These are phyloP conservation scores for Phytophthora podocarpi DNA, from an alignment of 352 stramenopile species.

Conservation along the genomic window DNA sequence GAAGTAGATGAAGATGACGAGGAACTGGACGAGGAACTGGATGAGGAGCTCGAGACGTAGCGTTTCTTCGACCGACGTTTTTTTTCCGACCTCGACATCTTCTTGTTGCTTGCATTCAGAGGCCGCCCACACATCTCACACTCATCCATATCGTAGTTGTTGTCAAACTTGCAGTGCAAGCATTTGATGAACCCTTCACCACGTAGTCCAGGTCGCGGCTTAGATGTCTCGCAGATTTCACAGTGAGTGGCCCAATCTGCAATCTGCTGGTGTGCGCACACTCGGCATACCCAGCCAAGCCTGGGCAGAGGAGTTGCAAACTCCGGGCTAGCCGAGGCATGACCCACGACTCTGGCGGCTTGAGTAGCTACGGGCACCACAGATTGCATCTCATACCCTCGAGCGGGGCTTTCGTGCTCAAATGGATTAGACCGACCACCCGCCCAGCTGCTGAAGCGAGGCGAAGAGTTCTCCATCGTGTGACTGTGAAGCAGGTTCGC, in stretches of 20 bases:
- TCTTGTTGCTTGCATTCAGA: conserved; percentile 42
- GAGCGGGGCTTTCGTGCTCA: conserved; percentile 20
- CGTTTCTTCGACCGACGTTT: conserved; percentile 46
- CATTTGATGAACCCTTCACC: conserved; percentile 66
- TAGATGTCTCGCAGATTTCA: conserved; percentile 75
- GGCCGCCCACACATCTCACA: conserved; percentile 69
- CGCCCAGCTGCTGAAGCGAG: conserved; percentile 10
- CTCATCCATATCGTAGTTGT: conserved; percentile 73
- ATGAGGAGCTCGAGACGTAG: conserved; percentile 44
- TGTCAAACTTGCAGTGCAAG: conserved; percentile 73
- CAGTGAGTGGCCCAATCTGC: conserved; percentile 73
- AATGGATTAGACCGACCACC: conserved; percentile 6
- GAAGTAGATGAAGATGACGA: conserved; percentile 35
- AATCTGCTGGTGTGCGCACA: conserved; percentile 71
- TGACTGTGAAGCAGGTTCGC: conserved; percentile 10
- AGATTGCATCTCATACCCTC: conserved; percentile 35
- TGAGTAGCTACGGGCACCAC: conserved; percentile 37
- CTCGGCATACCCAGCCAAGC: conserved; percentile 68
- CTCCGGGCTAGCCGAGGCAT: conserved; percentile 28
- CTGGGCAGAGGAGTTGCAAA: conserved; percentile 39
- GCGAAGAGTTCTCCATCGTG: conserved; percentile 5
- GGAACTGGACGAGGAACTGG: conserved; percentile 40
- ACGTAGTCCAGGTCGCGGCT: conserved; percentile 49
- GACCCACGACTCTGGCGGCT: conserved; percentile 35
- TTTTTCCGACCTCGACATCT: conserved; percentile 28